Evolutionary conservation across 805 yeast species (phyloP), one percentile per base, ranked within the genome.

Genomic region (Starmerella riodocensis): DNA sequence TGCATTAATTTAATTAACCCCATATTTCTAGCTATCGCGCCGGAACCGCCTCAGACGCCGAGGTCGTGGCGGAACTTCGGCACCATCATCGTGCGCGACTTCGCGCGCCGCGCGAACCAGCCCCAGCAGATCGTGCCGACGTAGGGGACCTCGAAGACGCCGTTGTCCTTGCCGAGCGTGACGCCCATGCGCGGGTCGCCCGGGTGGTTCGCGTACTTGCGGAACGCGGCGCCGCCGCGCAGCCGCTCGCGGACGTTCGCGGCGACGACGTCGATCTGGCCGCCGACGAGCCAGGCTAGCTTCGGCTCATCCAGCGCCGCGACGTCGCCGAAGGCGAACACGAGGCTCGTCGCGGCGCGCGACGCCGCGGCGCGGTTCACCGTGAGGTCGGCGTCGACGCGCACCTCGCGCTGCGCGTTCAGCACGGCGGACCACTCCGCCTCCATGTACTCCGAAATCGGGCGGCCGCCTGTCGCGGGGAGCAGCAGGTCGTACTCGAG

Each of bases 311-410:
- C 26, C 17, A 38, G 32, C 8, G 19, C 20, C 23, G 41, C 41
- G 5, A 38, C 37, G 32, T 38, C 41, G 6, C 37, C 41, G 22
- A 38, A n/a, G 20, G 41, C 41, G 23, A 38, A 32, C 20, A 38
- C 27, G n/a, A n/a, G n/a, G n/a, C n/a, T n/a, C n/a, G n/a, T n/a
- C 24, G 36, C 21, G 13, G 16, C 29, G 18, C n/a, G 13, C 17
- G 17, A 5, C 14, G 6, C 11, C 19, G 6, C 6, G 14, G 7
- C 6, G 14, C n/a, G 7, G 21, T 37, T 13, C 21, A 38, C 41
- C 6, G 19, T 12, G 21, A 38, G 27, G 14, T 14, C 3, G 14
- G 22, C n/a, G 23, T 16, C 25, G 16, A 38, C 41, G 17, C 3
- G 13, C 13, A 38, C 32, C 27, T 38, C 41, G 27, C 35, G 21